phyloP scores from a whole-genome alignment of 305 asterid genomes.

The Fraxinus velutina region DNA sequence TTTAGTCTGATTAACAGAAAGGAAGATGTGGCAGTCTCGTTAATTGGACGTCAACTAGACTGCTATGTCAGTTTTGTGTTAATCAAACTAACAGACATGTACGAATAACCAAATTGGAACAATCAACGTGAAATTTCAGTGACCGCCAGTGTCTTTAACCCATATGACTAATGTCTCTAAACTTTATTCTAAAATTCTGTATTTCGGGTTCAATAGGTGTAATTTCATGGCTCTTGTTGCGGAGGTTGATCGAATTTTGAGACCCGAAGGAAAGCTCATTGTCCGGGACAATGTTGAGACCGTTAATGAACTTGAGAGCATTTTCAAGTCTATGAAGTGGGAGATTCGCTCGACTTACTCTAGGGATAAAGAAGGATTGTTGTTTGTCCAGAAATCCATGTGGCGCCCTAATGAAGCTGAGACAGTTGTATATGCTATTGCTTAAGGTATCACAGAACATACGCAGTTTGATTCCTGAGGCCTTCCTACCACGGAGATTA shows the following conservation, averaged over 20 bases:
- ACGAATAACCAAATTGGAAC: not conserved
- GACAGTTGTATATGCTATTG: constrained; percentile 35
- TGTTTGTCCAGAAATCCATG: constrained; percentile 40
- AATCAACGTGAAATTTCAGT: not conserved
- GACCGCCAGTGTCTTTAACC: not conserved
- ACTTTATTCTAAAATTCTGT: not conserved
- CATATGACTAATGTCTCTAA: not conserved
- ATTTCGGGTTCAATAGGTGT: constrained; percentile 29
- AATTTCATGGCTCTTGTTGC: constrained; percentile 35
- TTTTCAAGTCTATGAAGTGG: constrained; percentile 42
- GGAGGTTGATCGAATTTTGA: constrained; percentile 45
- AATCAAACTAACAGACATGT: not conserved
- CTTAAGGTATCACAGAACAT: constrained; percentile 9
- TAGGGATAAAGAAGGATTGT: constrained; percentile 43
- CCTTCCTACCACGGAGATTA: not conserved
- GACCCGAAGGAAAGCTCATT: constrained; percentile 47
- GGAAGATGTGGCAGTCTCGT: not conserved
- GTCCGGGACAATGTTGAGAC: constrained; percentile 37
- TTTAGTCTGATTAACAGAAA: not conserved
- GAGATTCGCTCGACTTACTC: constrained; percentile 45
- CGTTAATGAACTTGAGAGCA: constrained; percentile 35
- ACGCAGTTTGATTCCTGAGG: not conserved
- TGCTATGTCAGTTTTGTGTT: not conserved
- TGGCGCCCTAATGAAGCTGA: constrained; percentile 44
- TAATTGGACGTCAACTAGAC: not conserved